A percentile compares a stretch with the other conserved stretches of the same genome.
phyloP scores from a whole-genome alignment of 106 monocot genomes.

The Allium fistulosum region DNA sequence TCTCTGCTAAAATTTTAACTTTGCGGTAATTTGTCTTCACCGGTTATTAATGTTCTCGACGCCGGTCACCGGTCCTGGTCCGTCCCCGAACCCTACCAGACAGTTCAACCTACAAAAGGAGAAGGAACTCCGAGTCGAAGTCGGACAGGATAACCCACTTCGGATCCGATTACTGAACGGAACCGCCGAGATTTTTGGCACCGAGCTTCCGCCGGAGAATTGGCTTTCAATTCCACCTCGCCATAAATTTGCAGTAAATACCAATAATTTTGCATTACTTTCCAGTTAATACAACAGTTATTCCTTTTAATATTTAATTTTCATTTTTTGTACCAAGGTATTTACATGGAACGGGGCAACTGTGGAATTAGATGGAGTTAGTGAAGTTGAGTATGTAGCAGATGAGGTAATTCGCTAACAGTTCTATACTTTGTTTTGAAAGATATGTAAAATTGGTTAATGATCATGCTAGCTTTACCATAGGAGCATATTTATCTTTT shows the following conservation, averaged over 20 bases:
- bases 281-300: neutral
- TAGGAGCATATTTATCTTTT: too few species aligned
- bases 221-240: slow-evolving; percentile 77
- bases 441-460: too few species aligned
- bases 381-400: slow-evolving; percentile 84
- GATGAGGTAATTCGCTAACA: slow-evolving; percentile 56
- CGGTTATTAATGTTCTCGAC: neutral
- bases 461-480: too few species aligned
- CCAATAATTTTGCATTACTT: neutral
- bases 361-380: slow-evolving; percentile 71
- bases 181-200: slow-evolving; percentile 88
- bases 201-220: slow-evolving; percentile 77
- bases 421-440: too few species aligned
- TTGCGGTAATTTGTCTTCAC: neutral
- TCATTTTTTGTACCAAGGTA: slow-evolving; percentile 32
- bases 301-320: neutral
- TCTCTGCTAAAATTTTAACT: neutral
- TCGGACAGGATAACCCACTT: slow-evolving; percentile 43
- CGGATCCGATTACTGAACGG: slow-evolving; percentile 69
- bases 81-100: slow-evolving; percentile 3
- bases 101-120: slow-evolving; percentile 67
- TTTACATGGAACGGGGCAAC: slow-evolving; percentile 91
- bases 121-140: slow-evolving; percentile 84
- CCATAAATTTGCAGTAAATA: slow-evolving; percentile 63
- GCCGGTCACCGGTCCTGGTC: neutral